Percentiles rank a stretch among this genome's conserved stretches.
phyloP scores from a whole-genome alignment of 2,329 filamentous ascomycete species.

The Fusarium sp. region DNA sequence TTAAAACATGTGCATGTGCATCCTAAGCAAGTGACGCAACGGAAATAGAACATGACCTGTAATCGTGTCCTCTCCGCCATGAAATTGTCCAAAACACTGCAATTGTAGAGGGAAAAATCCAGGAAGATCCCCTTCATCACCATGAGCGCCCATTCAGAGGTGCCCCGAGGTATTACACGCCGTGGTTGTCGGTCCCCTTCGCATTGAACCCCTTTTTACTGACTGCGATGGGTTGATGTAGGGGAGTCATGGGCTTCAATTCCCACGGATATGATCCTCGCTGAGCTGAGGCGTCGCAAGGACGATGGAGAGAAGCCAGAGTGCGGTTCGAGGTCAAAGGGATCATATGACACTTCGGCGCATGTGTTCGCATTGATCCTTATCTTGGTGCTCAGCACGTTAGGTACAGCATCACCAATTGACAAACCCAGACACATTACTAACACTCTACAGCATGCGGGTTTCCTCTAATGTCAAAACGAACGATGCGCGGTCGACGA shows the following conservation, averaged over 20 bases:
- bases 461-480: slow-evolving; percentile 74
- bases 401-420: slow-evolving; percentile 58
- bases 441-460: slow-evolving; percentile 65
- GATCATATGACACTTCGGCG: slow-evolving; percentile 73
- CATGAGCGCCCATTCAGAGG: slow-evolving; percentile 39
- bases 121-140: slow-evolving; percentile 28
- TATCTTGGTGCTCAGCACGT: slow-evolving; percentile 71
- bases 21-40: slow-evolving; percentile 45
- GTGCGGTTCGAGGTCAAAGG: slow-evolving; percentile 66
- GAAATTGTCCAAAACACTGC: slow-evolving; percentile 36
- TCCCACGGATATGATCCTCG: slow-evolving; percentile 64
- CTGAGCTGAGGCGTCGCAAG: slow-evolving; percentile 65
- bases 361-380: slow-evolving; percentile 77
- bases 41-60: slow-evolving; percentile 27
- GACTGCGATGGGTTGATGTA: slow-evolving; percentile 31
- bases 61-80: slow-evolving; percentile 48
- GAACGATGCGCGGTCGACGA: slow-evolving; percentile 67
- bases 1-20: slow-evolving; percentile 40
- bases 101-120: slow-evolving; percentile 37
- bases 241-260: slow-evolving; percentile 61
- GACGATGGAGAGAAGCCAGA: slow-evolving; percentile 58
- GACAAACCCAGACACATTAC: background rate
- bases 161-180: slow-evolving; percentile 38
- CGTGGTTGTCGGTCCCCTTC: background rate
- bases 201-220: slow-evolving; percentile 33